Evolutionary conservation across 2,329 filamentous ascomycete genomes (phyloP).

Genomic region (Orbilia brochopaga): DNA sequence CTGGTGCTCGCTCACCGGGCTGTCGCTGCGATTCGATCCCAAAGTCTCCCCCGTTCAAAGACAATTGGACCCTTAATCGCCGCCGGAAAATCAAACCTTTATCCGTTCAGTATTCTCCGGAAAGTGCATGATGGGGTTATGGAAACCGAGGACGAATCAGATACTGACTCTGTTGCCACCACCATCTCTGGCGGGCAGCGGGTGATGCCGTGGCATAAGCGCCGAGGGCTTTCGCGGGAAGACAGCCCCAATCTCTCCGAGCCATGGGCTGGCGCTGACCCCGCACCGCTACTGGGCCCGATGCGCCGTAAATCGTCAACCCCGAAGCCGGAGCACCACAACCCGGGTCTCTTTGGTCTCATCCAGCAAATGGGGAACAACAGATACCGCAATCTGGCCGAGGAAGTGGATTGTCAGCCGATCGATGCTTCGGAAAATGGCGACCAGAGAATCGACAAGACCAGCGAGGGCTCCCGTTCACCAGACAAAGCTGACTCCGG

Average conservation of each 20-base stretch:
- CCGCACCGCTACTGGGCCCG: slow-evolving; percentile 1
- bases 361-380: slow-evolving; percentile 6
- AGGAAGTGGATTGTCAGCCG: slow-evolving; percentile 2
- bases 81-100: slow-evolving; percentile 34
- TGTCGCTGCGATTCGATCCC: slow-evolving; percentile 36
- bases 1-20: slow-evolving; percentile 46
- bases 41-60: slow-evolving; percentile 23
- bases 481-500: slow-evolving; percentile 5
- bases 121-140: slow-evolving; percentile 48
- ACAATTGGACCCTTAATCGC: slow-evolving; percentile 30
- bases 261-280: neutral
- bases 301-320: slow-evolving; percentile 12
- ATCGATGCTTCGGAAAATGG: slow-evolving; percentile 18
- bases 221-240: neutral
- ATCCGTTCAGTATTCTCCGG: slow-evolving; percentile 28
- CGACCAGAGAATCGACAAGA: slow-evolving; percentile 11
- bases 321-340: neutral
- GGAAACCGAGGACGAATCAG: slow-evolving; percentile 47
- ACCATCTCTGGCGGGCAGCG: slow-evolving; percentile 6
- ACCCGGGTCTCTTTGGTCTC: slow-evolving; percentile 13
- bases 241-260: slow-evolving; percentile 13
- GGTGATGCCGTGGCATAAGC: slow-evolving; percentile 36
- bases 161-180: slow-evolving; percentile 32
- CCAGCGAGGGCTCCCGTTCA: slow-evolving; percentile 3
- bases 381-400: slow-evolving; percentile 6